Conservation (phyloP, 306 rosid genomes). For the Vicia villosa region DNA sequence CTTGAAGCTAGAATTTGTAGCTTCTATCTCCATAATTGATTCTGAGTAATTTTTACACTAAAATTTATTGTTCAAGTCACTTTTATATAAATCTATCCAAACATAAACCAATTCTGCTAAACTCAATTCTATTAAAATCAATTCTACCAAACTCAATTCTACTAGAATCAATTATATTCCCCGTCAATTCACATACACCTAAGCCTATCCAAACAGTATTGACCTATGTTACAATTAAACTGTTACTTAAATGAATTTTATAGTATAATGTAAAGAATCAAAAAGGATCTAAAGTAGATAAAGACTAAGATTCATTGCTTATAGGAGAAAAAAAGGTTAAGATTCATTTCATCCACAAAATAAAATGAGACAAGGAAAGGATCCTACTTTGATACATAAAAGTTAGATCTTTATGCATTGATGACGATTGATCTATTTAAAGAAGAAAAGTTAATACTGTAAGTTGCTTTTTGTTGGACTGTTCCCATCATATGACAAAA, state of each 20-base stretch:
- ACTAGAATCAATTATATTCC: no score
- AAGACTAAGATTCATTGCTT: constrained; percentile 15
- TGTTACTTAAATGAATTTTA: neutral
- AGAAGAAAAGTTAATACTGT: constrained; percentile 8
- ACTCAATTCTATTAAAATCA: no score
- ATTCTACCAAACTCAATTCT: no score
- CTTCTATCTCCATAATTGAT: no score
- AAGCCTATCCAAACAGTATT: neutral
- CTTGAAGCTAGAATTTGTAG: no score
- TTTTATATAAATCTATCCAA: no score
- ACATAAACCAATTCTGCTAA: no score
- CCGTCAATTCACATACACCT: no score
- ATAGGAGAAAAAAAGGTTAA: neutral
- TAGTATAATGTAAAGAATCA: neutral
- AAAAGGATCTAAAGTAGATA: constrained; percentile 32
- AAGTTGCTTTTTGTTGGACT: constrained; percentile 27
- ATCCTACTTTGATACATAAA: constrained; percentile 22
- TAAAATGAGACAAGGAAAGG: constrained; percentile 15
- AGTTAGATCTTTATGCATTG: constrained; percentile 21
- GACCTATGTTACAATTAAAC: neutral
- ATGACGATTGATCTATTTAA: neutral
- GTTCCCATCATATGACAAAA: constrained; percentile 21
- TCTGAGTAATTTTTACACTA: no score
- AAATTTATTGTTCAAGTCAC: no score
- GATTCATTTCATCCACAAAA: constrained; percentile 3